Conservation (phyloP, 2,329 filamentous ascomycete genomes). For the Leptosphaerulina australis region DNA sequence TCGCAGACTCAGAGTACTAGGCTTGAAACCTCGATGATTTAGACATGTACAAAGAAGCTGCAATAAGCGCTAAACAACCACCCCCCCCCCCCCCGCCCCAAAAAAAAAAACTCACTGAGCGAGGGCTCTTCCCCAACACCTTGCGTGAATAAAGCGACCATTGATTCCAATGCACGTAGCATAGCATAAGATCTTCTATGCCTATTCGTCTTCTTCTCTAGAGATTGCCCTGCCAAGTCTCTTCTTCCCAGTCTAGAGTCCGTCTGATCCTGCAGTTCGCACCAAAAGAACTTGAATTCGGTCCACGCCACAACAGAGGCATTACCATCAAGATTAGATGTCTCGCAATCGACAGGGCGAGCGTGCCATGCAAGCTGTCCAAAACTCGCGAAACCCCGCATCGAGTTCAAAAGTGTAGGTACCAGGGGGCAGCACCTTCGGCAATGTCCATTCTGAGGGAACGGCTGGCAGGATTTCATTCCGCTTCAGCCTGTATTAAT, state of each 20-base stretch:
- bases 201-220: not conserved
- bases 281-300: no score
- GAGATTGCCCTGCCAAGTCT: not conserved
- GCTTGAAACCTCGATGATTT: no score
- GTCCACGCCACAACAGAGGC: no score
- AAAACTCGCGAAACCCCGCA: not conserved
- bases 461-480: not conserved
- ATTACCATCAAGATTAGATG: no score
- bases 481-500: not conserved
- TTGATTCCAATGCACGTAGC: not conserved
- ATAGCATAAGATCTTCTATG: not conserved
- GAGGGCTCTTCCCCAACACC: constrained; percentile 1
- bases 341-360: constrained; percentile 8
- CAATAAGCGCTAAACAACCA: constrained; percentile 12
- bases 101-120: not conserved
- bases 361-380: constrained; percentile 9
- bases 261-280: no score
- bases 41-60: constrained; percentile 7
- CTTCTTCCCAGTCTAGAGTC: no score
- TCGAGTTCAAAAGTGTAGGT: not conserved
- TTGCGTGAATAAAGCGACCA: not conserved
- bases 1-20: no score
- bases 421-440: not conserved
- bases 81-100: no score
- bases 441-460: not conserved